Evolutionary conservation across 2,329 filamentous ascomycete species (phyloP).

Genomic region (Stagonosporopsis tanaceti): DNA sequence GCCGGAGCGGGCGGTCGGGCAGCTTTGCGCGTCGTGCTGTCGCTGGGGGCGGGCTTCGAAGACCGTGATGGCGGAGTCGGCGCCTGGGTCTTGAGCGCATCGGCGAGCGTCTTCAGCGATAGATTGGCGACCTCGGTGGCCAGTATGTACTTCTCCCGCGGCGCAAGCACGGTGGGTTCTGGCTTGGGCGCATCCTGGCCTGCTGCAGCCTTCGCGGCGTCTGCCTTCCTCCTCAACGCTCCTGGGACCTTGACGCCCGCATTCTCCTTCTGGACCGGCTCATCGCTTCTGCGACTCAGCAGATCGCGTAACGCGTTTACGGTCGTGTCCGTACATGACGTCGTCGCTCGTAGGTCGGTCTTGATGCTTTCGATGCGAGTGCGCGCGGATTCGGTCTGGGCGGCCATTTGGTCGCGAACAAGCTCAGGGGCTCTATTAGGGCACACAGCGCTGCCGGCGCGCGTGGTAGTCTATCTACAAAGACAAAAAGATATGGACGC

Average conservation of each 20-base stretch:
- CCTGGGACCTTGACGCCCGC: slow-evolving; percentile 37
- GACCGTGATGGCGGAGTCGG: slow-evolving; percentile 20
- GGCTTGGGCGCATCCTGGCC: slow-evolving; percentile 50
- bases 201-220: slow-evolving; percentile 39
- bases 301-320: slow-evolving; percentile 57
- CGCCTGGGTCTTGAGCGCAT: slow-evolving; percentile 65
- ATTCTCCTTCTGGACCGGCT: slow-evolving; percentile 45
- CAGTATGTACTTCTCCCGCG: slow-evolving; percentile 70
- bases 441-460: slow-evolving; percentile 18
- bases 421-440: slow-evolving; percentile 18
- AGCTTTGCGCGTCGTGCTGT: slow-evolving; percentile 33
- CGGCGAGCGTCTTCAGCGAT: slow-evolving; percentile 72
- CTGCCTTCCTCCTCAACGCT: slow-evolving; percentile 37
- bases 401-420: slow-evolving; percentile 35
- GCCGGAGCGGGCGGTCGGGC: slow-evolving; percentile 29
- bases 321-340: slow-evolving; percentile 60
- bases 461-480: slow-evolving; percentile 13
- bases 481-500: slow-evolving; percentile 15
- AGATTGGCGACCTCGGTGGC: slow-evolving; percentile 78
- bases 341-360: slow-evolving; percentile 55
- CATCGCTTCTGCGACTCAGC: slow-evolving; percentile 48
- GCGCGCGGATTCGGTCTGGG: slow-evolving; percentile 48
- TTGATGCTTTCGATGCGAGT: slow-evolving; percentile 59
- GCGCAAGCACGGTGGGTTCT: slow-evolving; percentile 51
- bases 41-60: slow-evolving; percentile 35